Evolutionary conservation across 345 rosid species (phyloP).

Genomic region (Turnera subulata): DNA sequence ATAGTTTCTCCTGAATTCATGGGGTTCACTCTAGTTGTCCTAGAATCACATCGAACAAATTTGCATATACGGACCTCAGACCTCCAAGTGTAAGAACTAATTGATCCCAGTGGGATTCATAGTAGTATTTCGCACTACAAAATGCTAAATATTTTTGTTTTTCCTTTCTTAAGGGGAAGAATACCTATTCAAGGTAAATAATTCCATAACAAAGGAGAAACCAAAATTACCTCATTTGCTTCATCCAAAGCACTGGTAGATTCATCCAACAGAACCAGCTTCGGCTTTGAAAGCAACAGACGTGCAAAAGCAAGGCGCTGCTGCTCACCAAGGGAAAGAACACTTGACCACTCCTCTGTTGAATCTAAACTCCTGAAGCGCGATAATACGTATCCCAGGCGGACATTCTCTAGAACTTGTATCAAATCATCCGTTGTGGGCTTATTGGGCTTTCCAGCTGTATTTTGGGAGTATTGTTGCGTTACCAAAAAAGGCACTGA

Average conservation of each 20-base stretch:
- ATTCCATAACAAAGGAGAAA: neutral
- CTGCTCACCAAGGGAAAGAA: conserved; percentile 96
- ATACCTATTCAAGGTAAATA: too few species aligned
- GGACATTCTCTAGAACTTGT: conserved; percentile 60
- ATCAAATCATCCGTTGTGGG: conserved; percentile 67
- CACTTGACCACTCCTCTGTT: conserved; percentile 81
- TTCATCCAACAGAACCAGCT: conserved; percentile 78
- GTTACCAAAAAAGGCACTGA: conserved; percentile 42
- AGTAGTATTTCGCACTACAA: too few species aligned
- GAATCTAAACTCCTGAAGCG: conserved; percentile 73
- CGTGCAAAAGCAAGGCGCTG: conserved; percentile 95
- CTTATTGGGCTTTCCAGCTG: conserved; percentile 29
- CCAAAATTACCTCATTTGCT: conserved; percentile 68
- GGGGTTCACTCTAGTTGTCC: too few species aligned
- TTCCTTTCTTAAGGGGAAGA: too few species aligned
- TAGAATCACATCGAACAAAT: too few species aligned
- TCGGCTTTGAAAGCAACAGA: conserved; percentile 72
- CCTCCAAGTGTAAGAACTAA: too few species aligned
- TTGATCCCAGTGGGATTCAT: too few species aligned
- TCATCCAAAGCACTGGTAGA: conserved; percentile 96
- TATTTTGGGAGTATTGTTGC: conserved; percentile 19
- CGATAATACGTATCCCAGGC: conserved; percentile 61
- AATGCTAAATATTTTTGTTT: too few species aligned
- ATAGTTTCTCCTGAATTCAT: too few species aligned
- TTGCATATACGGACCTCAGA: too few species aligned